Evolutionary conservation across 2,329 filamentous ascomycete species (phyloP).

Genomic region (Emmonsiellopsis sp.): DNA sequence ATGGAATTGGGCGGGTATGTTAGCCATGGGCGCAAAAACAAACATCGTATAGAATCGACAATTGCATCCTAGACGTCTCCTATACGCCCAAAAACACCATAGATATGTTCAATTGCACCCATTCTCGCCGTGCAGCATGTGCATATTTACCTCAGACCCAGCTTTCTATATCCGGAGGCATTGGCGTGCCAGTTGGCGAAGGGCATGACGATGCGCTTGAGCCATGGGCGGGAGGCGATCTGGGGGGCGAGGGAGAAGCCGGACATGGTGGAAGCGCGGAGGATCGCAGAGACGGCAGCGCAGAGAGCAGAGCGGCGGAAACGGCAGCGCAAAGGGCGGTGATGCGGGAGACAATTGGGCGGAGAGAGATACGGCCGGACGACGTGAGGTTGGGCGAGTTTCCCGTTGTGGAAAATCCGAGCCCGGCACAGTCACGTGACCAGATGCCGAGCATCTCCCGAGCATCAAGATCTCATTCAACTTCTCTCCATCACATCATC

Average conservation of each 20-base stretch:
- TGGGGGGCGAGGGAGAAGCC: constrained; percentile 64
- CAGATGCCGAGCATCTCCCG: not conserved
- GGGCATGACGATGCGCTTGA: constrained; percentile 68
- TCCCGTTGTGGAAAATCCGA: constrained; percentile 10
- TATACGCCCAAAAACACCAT: not conserved
- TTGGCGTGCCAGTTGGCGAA: constrained; percentile 82
- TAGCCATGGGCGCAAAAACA: not conserved
- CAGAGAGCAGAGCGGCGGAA: not conserved
- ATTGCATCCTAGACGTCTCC: not conserved
- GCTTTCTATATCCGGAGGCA: constrained; percentile 83
- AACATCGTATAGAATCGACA: not conserved
- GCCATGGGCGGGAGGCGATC: constrained; percentile 77
- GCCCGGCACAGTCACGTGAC: constrained; percentile 11
- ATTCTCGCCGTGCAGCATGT: constrained; percentile 3
- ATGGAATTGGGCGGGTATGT: not conserved
- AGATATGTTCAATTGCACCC: not conserved
- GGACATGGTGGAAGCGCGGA: constrained; percentile 21
- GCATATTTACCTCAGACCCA: constrained; percentile 71
- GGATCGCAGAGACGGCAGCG: not conserved
- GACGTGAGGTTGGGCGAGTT: not conserved
- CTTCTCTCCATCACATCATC: not conserved
- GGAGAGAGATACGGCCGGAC: not conserved
- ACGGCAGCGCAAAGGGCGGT: not conserved
- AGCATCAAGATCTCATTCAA: not conserved
- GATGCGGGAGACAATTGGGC: not conserved